Evolutionary conservation across 495 filamentous ascomycete species (phyloP), one percentile per base, ranked within the genome.

Genomic region (Podospora sp.): DNA sequence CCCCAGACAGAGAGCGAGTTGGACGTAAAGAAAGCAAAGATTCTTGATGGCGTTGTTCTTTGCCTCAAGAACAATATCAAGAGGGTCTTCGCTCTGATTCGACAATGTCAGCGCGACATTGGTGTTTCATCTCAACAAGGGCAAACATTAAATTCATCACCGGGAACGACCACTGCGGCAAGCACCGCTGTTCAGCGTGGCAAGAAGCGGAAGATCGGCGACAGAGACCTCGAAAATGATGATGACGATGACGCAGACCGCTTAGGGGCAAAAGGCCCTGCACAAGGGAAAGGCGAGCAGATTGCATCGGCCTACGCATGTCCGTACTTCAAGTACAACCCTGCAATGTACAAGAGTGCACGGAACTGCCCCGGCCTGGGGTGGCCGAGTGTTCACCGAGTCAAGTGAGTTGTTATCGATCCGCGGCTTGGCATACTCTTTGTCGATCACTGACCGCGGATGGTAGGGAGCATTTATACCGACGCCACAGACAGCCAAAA

Each of bases 271-370:
- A 62, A 62, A 59, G 2, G 26, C 6, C 56, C 56, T 5, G 35
- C 18, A 1, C 6, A 62, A 1, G 59, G 1, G 26, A 24, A 49
- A 16, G 18, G 18, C 33, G 59, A 62, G 11, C n/a, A n/a, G n/a
- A n/a, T n/a, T n/a, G n/a, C 24, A 6, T 1, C 59, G 4, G 33
- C n/a, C 1, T 62, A 21, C 24, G 59, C 59, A 6, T 62, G 59
- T 33, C 59, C 59, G 11, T 62, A 62, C 35, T 62, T 62, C 59
- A 62, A 62, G 59, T 62, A 62, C 33, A 62, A 49, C 35, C 59
- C 59, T 8, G 20, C 20, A 8, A 62, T 46, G 59, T 62, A 62
- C 59, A 62, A 62, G 35, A 62, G 20, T 6, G 29, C 29, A 2
- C 9, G 24, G 35, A 62, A 40, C 35, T 62, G 59, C 18, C 59